Conservation (phyloP, 805 yeast genomes). For the Maudiozyma serrabonitensis region DNA sequence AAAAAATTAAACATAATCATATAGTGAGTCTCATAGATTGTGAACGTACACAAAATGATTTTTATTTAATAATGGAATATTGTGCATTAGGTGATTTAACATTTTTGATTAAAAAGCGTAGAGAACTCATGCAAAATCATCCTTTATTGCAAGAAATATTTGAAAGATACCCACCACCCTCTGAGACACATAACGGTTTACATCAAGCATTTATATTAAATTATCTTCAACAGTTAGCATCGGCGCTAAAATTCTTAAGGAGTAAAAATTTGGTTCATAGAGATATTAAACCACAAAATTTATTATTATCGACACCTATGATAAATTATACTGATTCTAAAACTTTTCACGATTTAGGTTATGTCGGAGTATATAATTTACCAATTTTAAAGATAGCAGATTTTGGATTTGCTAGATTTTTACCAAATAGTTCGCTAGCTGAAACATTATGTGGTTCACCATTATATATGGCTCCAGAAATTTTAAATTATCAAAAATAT, state of each 20-base stretch:
- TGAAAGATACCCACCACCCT: slow-evolving; percentile 75
- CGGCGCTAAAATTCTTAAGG: slow-evolving; percentile 76
- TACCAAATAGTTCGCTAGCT: slow-evolving; percentile 89
- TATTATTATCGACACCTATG: slow-evolving; percentile 65
- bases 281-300: slow-evolving; percentile 85
- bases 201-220: slow-evolving; percentile 71
- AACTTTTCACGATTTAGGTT: slow-evolving; percentile 48
- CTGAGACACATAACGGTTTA: slow-evolving; percentile 62
- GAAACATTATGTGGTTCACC: slow-evolving; percentile 98
- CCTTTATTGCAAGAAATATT: slow-evolving; percentile 72
- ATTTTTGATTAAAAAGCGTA: slow-evolving; percentile 69
- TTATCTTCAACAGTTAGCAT: slow-evolving; percentile 76
- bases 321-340: slow-evolving; percentile 39
- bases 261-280: slow-evolving; percentile 81
- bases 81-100: slow-evolving; percentile 93
- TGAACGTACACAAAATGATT: slow-evolving; percentile 64
- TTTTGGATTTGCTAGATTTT: slow-evolving; percentile 92
- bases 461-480: slow-evolving; percentile 97
- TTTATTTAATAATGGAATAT: slow-evolving; percentile 91
- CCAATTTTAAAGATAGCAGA: slow-evolving; percentile 93
- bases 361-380: slow-evolving; percentile 75
- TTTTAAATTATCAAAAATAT: slow-evolving; percentile 85
- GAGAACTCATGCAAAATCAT: slow-evolving; percentile 60
- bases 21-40: slow-evolving; percentile 82
- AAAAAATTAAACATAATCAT: slow-evolving; percentile 85